Percentiles rank a stretch among this genome's conserved stretches.
Evolutionary conservation across 345 rosid species (phyloP).

Genomic region (Draba incana): DNA sequence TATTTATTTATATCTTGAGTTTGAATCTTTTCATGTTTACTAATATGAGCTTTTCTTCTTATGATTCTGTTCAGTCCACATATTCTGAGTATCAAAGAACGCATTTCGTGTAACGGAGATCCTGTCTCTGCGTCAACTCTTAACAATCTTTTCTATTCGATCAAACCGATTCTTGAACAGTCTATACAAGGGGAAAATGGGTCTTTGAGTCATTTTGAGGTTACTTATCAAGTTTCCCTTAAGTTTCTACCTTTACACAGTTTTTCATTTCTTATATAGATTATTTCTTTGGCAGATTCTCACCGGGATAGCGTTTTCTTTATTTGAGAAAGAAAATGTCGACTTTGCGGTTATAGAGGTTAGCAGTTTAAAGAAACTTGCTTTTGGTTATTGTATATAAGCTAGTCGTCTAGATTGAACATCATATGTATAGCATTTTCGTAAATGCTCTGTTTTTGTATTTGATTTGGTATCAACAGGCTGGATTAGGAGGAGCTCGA

Average conservation of each 20-base stretch:
- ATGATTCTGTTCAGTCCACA: conserved; percentile 66
- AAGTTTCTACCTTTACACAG: background rate
- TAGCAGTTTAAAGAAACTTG: background rate
- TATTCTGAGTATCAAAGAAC: conserved; percentile 73
- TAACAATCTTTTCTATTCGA: conserved; percentile 56
- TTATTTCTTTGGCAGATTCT: conserved; percentile 58
- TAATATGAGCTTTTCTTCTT: conserved; percentile 13
- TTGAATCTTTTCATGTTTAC: conserved; percentile 3
- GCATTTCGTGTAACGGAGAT: conserved; percentile 64
- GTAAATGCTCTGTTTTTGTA: background rate
- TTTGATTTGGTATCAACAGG: conserved; percentile 46
- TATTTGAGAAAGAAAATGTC: conserved; percentile 72
- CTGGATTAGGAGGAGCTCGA: conserved; percentile 42
- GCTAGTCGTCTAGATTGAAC: background rate
- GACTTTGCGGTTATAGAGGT: conserved; percentile 92
- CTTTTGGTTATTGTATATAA: background rate
- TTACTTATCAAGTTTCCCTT: conserved; percentile 24
- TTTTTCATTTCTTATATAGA: background rate
- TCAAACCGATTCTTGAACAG: conserved; percentile 60
- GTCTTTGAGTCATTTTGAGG: conserved; percentile 89
- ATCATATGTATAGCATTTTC: background rate
- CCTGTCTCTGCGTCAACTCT: conserved; percentile 63
- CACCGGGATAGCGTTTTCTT: conserved; percentile 73
- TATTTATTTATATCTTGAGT: background rate
- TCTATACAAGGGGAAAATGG: conserved; percentile 64